Conservation (phyloP, 2,329 filamentous ascomycete species). For the Claviceps paspali region DNA sequence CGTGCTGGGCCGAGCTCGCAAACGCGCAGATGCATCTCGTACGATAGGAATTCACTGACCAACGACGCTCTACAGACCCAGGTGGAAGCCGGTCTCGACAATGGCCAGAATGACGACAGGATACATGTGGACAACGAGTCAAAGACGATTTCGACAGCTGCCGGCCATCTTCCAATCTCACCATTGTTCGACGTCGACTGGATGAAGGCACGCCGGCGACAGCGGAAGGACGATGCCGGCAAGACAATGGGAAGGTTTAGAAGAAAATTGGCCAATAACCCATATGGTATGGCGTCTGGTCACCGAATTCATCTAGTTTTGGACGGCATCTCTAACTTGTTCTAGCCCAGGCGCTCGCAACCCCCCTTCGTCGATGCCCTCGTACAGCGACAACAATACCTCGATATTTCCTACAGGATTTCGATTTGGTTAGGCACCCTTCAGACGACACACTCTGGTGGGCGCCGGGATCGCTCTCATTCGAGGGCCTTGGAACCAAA, state of each 20-base stretch:
- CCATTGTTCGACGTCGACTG: slow-evolving; percentile 38
- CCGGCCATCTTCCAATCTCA: slow-evolving; percentile 35
- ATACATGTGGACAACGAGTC: slow-evolving; percentile 22
- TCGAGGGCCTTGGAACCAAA: slow-evolving; percentile 12
- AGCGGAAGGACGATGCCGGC: slow-evolving; percentile 21
- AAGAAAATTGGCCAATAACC: slow-evolving; percentile 42
- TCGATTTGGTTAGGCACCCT: slow-evolving; percentile 41
- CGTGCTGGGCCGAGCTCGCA: slow-evolving; percentile 2
- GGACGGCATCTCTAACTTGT: slow-evolving; percentile 7
- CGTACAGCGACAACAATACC: slow-evolving; percentile 37
- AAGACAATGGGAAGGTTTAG: slow-evolving; percentile 32
- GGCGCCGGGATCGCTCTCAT: slow-evolving; percentile 30
- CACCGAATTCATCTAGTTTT: no score
- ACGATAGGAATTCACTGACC: slow-evolving; percentile 16
- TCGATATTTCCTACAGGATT: slow-evolving; percentile 45
- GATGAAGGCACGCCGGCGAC: slow-evolving; percentile 28
- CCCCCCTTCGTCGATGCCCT: slow-evolving; percentile 41
- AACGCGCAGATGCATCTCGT: slow-evolving; percentile 17
- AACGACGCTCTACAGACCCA: slow-evolving; percentile 16
- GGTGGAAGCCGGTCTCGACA: slow-evolving; percentile 17
- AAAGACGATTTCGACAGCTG: slow-evolving; percentile 30
- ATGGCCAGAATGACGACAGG: slow-evolving; percentile 14
- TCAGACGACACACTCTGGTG: slow-evolving; percentile 37
- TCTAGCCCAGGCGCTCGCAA: slow-evolving; percentile 45
- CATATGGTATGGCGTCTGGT: slow-evolving; percentile 38